These are phyloP conservation scores for Quercus suber DNA, from an alignment of 306 rosid species.

Conservation along the genomic window DNA sequence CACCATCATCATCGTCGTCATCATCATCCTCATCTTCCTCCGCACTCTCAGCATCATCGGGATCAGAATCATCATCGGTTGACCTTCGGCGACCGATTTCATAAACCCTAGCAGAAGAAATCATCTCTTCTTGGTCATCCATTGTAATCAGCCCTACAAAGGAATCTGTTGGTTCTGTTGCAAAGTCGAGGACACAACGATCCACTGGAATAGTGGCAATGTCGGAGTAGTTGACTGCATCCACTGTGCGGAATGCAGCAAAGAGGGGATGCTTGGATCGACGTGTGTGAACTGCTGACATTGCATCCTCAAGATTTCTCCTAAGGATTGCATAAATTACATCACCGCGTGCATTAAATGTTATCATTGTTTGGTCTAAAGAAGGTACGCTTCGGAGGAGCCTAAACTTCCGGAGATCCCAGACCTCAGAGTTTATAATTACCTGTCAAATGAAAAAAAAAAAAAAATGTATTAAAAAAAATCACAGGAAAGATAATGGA, in stretches of 20 bases:
- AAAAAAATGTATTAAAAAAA: neutral
- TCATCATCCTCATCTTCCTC: slow-evolving; percentile 84
- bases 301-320: slow-evolving; percentile 91
- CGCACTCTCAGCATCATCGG: slow-evolving; percentile 92
- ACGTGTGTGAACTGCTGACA: slow-evolving; percentile 85
- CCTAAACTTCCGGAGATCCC: slow-evolving; percentile 94
- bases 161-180: slow-evolving; percentile 89
- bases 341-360: slow-evolving; percentile 92
- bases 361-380: slow-evolving; percentile 82
- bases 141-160: slow-evolving; percentile 88
- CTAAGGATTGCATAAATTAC: slow-evolving; percentile 94
- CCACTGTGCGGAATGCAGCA: slow-evolving; percentile 93
- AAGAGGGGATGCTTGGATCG: slow-evolving; percentile 85
- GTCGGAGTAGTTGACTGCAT: slow-evolving; percentile 90
- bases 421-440: slow-evolving; percentile 96
- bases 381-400: slow-evolving; percentile 93
- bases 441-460: slow-evolving; percentile 41
- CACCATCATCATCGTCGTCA: slow-evolving; percentile 37
- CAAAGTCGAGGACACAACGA: slow-evolving; percentile 96
- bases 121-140: slow-evolving; percentile 97
- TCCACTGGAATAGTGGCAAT: slow-evolving; percentile 86
- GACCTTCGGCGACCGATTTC: slow-evolving; percentile 96
- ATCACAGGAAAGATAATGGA: neutral
- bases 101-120: slow-evolving; percentile 79
- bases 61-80: slow-evolving; percentile 96